Evolutionary conservation across 2,329 filamentous ascomycete species (phyloP).

Genomic region (Hysterium pulicare): DNA sequence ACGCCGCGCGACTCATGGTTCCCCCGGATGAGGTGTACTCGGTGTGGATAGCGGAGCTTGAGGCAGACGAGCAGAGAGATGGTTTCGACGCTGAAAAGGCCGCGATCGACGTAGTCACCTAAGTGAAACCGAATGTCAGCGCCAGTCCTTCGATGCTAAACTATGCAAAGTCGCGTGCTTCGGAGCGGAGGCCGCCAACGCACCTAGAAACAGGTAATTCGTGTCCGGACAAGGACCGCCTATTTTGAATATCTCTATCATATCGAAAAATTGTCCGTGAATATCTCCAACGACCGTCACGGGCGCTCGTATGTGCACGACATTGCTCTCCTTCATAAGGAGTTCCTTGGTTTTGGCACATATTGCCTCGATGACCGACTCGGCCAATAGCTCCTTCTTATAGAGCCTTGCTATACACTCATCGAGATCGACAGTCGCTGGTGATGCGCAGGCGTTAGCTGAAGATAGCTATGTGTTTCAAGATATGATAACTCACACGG

Average conservation of each 20-base stretch:
- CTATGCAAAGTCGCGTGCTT: constrained; percentile 16
- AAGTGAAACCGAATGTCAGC: constrained; percentile 12
- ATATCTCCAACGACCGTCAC: constrained; percentile 98
- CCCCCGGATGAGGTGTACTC: constrained; percentile 92
- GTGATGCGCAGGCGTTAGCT: constrained; percentile 15
- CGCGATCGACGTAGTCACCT: constrained; percentile 98
- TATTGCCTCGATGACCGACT: constrained; percentile 98
- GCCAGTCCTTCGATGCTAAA: constrained; percentile 1
- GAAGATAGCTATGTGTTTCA: constrained; percentile 3
- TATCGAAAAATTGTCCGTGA: constrained; percentile 97
- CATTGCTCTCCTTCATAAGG: constrained; percentile 99
- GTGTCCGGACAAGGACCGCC: constrained; percentile 96
- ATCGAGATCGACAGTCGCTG: constrained; percentile 95
- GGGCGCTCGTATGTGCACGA: constrained; percentile 91
- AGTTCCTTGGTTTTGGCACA: constrained; percentile 99
- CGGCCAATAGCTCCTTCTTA: constrained; percentile 92
- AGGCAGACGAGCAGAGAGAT: constrained; percentile 97
- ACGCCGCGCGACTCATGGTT: constrained; percentile 98
- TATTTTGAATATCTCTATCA: constrained; percentile 99
- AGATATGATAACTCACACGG: constrained; percentile 39
- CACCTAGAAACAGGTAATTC: constrained; percentile 96
- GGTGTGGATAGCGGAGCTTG: constrained; percentile 92
- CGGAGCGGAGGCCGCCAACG: constrained; percentile 15
- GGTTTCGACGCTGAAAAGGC: constrained; percentile 97
- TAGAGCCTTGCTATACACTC: constrained; percentile 97